Percentiles rank a stretch among this genome's conserved stretches.
phyloP scores from a whole-genome alignment of 176 grass and related monocot genomes.

The Aegilops tauschii region DNA sequence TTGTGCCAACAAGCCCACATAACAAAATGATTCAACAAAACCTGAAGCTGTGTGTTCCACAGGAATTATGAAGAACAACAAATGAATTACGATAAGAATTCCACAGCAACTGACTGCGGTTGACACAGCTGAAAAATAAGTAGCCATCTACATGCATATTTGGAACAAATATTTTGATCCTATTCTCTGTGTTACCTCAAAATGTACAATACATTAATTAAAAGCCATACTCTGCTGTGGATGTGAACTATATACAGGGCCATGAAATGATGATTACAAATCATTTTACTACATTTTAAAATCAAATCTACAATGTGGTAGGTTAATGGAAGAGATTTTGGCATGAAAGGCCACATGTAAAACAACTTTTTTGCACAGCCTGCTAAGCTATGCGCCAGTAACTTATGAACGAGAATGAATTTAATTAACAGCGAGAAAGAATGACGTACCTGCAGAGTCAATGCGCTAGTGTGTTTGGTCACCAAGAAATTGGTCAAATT shows the following conservation, averaged over 20 bases:
- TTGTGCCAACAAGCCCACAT: background rate
- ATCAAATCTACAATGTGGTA: background rate
- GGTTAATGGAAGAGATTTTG: background rate
- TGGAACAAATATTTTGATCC: background rate
- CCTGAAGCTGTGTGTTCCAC: background rate
- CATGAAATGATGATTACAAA: background rate
- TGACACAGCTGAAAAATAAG: background rate
- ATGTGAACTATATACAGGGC: background rate
- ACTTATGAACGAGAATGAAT: background rate
- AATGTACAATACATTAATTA: background rate
- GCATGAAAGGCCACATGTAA: background rate
- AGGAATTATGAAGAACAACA: background rate
- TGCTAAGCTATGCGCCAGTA: background rate
- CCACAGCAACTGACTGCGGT: background rate
- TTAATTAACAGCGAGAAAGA: slow-evolving; percentile 7
- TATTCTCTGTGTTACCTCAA: background rate
- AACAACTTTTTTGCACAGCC: background rate
- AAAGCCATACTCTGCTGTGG: background rate
- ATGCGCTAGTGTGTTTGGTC: slow-evolving; percentile 85
- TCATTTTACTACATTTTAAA: background rate
- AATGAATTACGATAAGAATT: background rate
- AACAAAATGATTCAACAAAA: background rate
- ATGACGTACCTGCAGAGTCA: slow-evolving; percentile 67
- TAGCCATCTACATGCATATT: background rate
- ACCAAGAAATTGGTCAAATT: slow-evolving; percentile 96